These are phyloP conservation scores for Acacia melanoxylon DNA, from an alignment of 306 rosid species.

Conservation along the genomic window DNA sequence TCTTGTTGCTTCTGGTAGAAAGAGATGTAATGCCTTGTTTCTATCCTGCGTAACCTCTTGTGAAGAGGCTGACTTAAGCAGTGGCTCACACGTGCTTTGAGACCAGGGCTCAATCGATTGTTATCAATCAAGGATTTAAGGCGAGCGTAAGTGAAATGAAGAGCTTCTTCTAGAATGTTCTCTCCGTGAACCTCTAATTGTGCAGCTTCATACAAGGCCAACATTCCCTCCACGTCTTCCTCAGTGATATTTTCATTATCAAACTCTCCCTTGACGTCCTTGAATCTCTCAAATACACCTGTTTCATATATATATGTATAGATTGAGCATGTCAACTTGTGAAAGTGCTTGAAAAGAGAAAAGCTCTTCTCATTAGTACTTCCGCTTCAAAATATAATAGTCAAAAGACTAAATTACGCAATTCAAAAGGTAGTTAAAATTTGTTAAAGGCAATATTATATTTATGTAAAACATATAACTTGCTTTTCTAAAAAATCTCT, in stretches of 20 bases:
- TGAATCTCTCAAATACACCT: constrained; percentile 44
- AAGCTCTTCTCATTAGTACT: not conserved
- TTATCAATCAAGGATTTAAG: not conserved
- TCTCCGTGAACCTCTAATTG: constrained; percentile 36
- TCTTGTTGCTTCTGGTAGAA: not conserved
- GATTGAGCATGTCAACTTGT: not conserved
- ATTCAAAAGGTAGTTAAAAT: too few species aligned
- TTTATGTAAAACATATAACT: too few species aligned
- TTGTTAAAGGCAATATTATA: too few species aligned
- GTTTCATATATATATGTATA: not conserved
- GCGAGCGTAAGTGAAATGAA: not conserved
- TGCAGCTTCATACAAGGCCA: constrained; percentile 53
- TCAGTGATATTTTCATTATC: not conserved
- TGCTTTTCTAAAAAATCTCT: too few species aligned
- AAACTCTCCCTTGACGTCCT: not conserved
- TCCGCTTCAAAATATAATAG: too few species aligned
- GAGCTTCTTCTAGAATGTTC: constrained; percentile 18
- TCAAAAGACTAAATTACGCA: too few species aligned
- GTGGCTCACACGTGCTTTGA: not conserved
- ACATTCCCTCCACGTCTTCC: constrained; percentile 28
- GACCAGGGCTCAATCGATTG: not conserved
- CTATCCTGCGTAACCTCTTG: not conserved
- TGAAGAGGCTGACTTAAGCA: not conserved
- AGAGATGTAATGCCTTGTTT: not conserved
- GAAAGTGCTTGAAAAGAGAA: not conserved